Percentiles rank a stretch among this genome's conserved stretches.
phyloP scores from a whole-genome alignment of 495 filamentous ascomycete genomes.

The Peziza echinospora region DNA sequence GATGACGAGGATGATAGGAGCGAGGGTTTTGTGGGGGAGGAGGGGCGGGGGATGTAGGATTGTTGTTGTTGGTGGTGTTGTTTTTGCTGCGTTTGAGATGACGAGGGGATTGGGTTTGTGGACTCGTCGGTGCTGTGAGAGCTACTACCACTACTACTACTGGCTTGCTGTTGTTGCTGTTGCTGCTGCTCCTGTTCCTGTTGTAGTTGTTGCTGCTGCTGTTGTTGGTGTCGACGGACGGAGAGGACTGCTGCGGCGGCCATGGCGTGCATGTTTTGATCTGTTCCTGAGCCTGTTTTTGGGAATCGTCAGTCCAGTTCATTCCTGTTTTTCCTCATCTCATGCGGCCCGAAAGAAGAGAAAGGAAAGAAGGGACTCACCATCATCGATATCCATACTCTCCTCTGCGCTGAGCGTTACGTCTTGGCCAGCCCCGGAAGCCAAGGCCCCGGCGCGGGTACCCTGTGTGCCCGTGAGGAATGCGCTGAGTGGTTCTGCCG shows the following conservation, averaged over 20 bases:
- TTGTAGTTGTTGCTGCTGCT: no score
- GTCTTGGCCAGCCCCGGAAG: slow-evolving; percentile 4
- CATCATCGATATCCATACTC: slow-evolving; percentile 24
- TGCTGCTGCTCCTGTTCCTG: no score
- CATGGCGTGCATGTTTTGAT: neutral
- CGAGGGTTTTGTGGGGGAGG: slow-evolving; percentile 34
- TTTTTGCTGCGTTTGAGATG: slow-evolving; percentile 16
- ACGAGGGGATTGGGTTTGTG: neutral
- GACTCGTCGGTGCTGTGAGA: no score
- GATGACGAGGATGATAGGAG: neutral
- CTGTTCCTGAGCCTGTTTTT: no score
- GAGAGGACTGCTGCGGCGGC: neutral
- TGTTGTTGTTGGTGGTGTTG: slow-evolving; percentile 18
- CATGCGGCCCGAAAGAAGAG: no score
- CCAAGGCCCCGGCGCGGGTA: neutral
- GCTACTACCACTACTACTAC: no score
- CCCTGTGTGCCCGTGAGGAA: slow-evolving; percentile 14
- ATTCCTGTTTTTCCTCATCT: no score
- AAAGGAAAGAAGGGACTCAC: no score
- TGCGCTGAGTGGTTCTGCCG: slow-evolving; percentile 25
- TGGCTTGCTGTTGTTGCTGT: no score
- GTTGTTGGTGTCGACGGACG: slow-evolving; percentile 4
- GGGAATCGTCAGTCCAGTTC: no score
- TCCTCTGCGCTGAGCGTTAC: slow-evolving; percentile 20
- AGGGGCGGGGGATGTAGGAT: slow-evolving; percentile 23